Conservation (phyloP, 352 stramenopile genomes). For the Phytopythium sindhum region DNA sequence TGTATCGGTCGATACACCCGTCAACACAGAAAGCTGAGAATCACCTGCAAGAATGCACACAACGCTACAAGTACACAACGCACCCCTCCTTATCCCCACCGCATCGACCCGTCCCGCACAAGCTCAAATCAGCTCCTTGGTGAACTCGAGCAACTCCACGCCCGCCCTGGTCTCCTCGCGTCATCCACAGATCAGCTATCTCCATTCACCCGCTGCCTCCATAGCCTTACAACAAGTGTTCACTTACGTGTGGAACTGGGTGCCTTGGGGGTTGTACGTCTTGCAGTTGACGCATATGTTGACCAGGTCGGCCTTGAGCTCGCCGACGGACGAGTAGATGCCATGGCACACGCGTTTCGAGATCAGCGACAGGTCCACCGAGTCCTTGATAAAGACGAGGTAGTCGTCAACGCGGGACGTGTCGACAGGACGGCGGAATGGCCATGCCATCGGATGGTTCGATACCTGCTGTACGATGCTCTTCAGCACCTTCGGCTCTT, state of each 20-base stretch:
- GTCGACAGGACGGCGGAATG: conserved; percentile 97
- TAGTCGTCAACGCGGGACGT: conserved; percentile 95
- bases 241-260: conserved; percentile 95
- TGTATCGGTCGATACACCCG: no score
- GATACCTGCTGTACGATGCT: conserved; percentile 88
- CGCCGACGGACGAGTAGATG: conserved; percentile 88
- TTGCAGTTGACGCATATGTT: conserved; percentile 98
- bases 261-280: conserved; percentile 94
- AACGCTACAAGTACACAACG: neutral
- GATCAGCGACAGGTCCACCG: conserved; percentile 86
- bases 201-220: neutral
- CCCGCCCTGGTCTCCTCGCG: conserved; percentile 36
- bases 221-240: neutral
- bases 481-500: conserved; percentile 73
- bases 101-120: neutral
- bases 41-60: neutral
- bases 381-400: conserved; percentile 94
- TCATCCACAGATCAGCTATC: neutral
- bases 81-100: neutral
- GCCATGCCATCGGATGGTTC: conserved; percentile 95
- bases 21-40: neutral
- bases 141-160: conserved; percentile 70
- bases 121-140: conserved; percentile 28
- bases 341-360: conserved; percentile 80
- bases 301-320: conserved; percentile 93